These are phyloP conservation scores for Jasminum sambac DNA, from an alignment of 257 asterid genomes.

Conservation along the genomic window DNA sequence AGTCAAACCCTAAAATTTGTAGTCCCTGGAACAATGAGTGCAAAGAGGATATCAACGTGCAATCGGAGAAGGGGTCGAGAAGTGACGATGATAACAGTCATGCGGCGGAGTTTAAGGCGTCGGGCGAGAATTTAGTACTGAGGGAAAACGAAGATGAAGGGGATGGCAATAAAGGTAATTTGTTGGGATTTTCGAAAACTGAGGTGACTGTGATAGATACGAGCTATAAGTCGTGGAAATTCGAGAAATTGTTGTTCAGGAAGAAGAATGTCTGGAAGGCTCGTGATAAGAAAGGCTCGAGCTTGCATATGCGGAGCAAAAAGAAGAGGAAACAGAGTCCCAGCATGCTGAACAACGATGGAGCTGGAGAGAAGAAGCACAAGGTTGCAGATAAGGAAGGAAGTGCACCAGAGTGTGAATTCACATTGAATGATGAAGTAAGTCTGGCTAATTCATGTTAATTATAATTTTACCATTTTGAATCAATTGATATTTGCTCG, in stretches of 20 bases:
- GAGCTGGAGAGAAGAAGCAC: slow-evolving; percentile 41
- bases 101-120: slow-evolving; percentile 40
- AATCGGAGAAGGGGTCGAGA: slow-evolving; percentile 29
- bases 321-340: slow-evolving; percentile 50
- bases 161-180: slow-evolving; percentile 36
- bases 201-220: slow-evolving; percentile 91
- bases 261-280: slow-evolving; percentile 85
- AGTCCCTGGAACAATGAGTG: slow-evolving; percentile 23
- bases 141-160: slow-evolving; percentile 39
- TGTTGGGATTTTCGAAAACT: slow-evolving; percentile 71
- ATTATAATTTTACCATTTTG: not conserved
- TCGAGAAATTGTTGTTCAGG: slow-evolving; percentile 77
- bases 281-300: slow-evolving; percentile 59
- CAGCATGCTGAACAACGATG: slow-evolving; percentile 23
- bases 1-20: slow-evolving; percentile 65
- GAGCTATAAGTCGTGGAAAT: slow-evolving; percentile 80
- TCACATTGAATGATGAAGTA: slow-evolving; percentile 44
- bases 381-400: slow-evolving; percentile 38
- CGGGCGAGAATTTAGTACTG: slow-evolving; percentile 22
- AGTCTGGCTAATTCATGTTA: slow-evolving; percentile 28
- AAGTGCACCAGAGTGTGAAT: slow-evolving; percentile 27
- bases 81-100: slow-evolving; percentile 45
- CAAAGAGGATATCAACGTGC: slow-evolving; percentile 23
- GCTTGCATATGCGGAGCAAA: slow-evolving; percentile 33
- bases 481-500: slow-evolving; percentile 7